phyloP scores from a whole-genome alignment of 352 stramenopile species.

The Phytophthora podocarpi region DNA sequence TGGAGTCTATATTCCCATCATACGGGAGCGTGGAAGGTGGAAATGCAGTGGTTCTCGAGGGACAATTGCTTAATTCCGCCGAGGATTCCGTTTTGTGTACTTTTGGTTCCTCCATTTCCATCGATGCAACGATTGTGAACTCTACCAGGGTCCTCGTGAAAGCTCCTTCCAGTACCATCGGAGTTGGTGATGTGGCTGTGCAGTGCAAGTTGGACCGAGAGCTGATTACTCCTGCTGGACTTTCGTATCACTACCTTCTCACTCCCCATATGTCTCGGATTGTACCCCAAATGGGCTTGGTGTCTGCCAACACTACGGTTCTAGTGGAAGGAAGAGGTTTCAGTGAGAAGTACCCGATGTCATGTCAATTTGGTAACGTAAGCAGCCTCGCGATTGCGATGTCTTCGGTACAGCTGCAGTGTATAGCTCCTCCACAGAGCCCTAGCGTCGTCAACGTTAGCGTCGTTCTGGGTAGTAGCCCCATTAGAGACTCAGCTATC shows the following conservation, averaged over 20 bases:
- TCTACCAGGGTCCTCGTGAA: slow-evolving; percentile 19
- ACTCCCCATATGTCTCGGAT: slow-evolving; percentile 15
- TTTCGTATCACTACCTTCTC: slow-evolving; percentile 39
- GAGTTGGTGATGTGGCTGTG: slow-evolving; percentile 13
- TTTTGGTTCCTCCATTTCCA: slow-evolving; percentile 23
- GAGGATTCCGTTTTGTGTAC: slow-evolving; percentile 32
- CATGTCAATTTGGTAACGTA: slow-evolving; percentile 38
- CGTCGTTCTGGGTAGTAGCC: slow-evolving; percentile 5
- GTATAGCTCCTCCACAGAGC: slow-evolving; percentile 25
- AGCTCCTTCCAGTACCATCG: slow-evolving; percentile 15
- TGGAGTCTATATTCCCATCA: slow-evolving; percentile 20
- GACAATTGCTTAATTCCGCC: slow-evolving; percentile 30
- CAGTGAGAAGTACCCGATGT: slow-evolving; percentile 21
- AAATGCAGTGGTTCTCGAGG: slow-evolving; percentile 21
- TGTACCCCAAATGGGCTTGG: slow-evolving; percentile 29
- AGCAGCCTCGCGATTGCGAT: slow-evolving; percentile 11
- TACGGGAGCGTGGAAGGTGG: slow-evolving; percentile 42
- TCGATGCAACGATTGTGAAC: slow-evolving; percentile 17
- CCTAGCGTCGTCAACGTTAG: slow-evolving; percentile 14
- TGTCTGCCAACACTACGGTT: slow-evolving; percentile 21
- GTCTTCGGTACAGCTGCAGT: slow-evolving; percentile 36
- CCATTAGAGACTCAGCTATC: slow-evolving; percentile 1
- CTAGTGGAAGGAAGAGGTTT: slow-evolving; percentile 44
- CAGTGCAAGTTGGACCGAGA: slow-evolving; percentile 35
- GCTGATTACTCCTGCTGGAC: slow-evolving; percentile 10